These are phyloP conservation scores for Phaeosphaeriaceae sp. DNA, from an alignment of 2,329 filamentous ascomycete genomes.

Conservation along the genomic window DNA sequence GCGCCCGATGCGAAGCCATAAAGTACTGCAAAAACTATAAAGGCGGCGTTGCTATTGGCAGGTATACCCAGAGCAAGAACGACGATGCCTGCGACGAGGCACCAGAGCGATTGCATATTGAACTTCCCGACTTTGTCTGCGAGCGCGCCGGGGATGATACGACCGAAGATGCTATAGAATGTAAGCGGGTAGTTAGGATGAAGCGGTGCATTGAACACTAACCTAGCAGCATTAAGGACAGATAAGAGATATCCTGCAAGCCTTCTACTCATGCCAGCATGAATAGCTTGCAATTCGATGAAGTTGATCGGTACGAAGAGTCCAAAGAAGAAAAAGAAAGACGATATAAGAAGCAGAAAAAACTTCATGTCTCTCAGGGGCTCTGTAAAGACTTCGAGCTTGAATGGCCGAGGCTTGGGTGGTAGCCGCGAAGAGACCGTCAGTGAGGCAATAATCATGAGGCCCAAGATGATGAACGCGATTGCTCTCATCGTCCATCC, in stretches of 20 bases:
- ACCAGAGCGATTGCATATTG: constrained; percentile 51
- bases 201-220: constrained; percentile 48
- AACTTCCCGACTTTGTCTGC: constrained; percentile 62
- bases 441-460: constrained; percentile 60
- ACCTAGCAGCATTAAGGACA: constrained; percentile 57
- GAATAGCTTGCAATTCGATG: constrained; percentile 54
- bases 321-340: constrained; percentile 65
- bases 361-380: constrained; percentile 53
- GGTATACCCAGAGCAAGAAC: constrained; percentile 58
- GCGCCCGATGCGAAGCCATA: constrained; percentile 62
- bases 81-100: constrained; percentile 49
- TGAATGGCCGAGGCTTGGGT: constrained; percentile 45
- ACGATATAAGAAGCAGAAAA: constrained; percentile 53
- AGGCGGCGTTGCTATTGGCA: constrained; percentile 51
- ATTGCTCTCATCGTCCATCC: constrained; percentile 64
- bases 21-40: constrained; percentile 54
- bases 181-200: constrained; percentile 44
- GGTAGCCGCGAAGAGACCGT: constrained; percentile 60
- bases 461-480: constrained; percentile 66
- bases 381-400: constrained; percentile 33
- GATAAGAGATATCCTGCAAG: constrained; percentile 61
- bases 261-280: constrained; percentile 54
- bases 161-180: constrained; percentile 58
- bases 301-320: constrained; percentile 64
- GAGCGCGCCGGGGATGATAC: constrained; percentile 61